phyloP scores from a whole-genome alignment of 257 asterid species.

The Henckelia pumila region DNA sequence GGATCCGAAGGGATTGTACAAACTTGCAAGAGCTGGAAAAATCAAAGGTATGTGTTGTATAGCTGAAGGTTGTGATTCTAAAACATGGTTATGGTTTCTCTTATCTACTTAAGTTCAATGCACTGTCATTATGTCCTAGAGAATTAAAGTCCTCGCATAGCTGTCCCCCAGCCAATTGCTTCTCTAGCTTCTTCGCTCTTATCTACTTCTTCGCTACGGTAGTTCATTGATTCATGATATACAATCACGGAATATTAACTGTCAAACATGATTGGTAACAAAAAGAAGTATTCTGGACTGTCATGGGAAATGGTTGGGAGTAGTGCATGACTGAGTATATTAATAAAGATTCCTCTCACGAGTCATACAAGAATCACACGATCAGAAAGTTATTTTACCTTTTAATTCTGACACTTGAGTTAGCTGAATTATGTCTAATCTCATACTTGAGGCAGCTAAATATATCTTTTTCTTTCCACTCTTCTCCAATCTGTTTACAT shows the following conservation, averaged over 20 bases:
- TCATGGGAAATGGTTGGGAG: neutral
- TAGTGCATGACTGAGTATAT: neutral
- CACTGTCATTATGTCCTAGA: neutral
- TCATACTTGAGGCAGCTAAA: too few relatives aligned
- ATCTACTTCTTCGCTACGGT: too few relatives aligned
- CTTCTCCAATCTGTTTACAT: too few relatives aligned
- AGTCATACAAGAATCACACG: neutral
- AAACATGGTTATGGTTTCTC: slow-evolving; percentile 12
- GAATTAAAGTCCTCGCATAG: neutral
- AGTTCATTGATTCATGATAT: neutral
- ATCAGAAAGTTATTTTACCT: neutral
- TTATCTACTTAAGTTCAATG: neutral
- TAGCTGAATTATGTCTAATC: too few relatives aligned
- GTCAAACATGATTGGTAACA: neutral
- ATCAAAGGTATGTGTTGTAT: slow-evolving; percentile 62
- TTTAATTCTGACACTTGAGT: neutral
- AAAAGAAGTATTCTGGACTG: neutral
- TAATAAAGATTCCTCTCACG: neutral
- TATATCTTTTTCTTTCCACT: too few relatives aligned
- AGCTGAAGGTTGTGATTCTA: slow-evolving; percentile 17
- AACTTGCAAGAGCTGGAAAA: slow-evolving; percentile 95
- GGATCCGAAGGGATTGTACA: slow-evolving; percentile 97
- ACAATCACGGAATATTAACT: neutral
- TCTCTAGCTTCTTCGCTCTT: neutral
- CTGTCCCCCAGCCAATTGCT: neutral